A percentile compares a stretch with the other conserved stretches of the same genome.
Conservation (phyloP, 2,329 filamentous ascomycete species). For the Chaetomium sp. region DNA sequence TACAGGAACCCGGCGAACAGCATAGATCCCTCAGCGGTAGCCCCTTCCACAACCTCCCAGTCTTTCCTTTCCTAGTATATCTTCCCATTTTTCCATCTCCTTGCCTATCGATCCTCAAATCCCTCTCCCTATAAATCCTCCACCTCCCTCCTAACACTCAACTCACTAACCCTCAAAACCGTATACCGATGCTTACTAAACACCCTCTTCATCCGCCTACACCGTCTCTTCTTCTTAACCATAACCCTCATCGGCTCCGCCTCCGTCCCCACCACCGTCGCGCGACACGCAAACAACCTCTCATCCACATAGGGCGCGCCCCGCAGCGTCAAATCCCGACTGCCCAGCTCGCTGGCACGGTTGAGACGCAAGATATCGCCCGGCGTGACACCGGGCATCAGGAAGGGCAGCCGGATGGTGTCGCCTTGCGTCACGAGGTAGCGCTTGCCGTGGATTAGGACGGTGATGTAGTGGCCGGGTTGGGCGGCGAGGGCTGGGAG, state of each 20-base stretch:
- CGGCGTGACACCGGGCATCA: conserved; percentile 66
- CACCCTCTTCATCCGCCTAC: conserved; percentile 65
- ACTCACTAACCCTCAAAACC: conserved; percentile 73
- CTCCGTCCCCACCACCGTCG: conserved; percentile 78
- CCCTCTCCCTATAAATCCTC: not conserved
- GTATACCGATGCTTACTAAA: conserved; percentile 91
- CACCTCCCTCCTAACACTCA: conserved; percentile 51
- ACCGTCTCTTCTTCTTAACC: conserved; percentile 75
- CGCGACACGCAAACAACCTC: conserved; percentile 75
- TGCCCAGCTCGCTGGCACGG: conserved; percentile 74
- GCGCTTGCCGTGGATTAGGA: conserved; percentile 71
- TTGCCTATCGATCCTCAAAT: not conserved
- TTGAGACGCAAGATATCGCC: conserved; percentile 86
- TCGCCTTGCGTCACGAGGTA: conserved; percentile 77
- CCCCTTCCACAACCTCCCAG: too few relatives aligned
- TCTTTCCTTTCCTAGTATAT: too few relatives aligned
- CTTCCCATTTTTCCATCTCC: too few relatives aligned
- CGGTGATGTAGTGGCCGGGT: conserved; percentile 68
- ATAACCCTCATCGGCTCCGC: conserved; percentile 69
- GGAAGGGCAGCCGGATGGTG: conserved; percentile 69
- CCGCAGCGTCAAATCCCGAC: conserved; percentile 83
- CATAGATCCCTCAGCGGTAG: too few relatives aligned
- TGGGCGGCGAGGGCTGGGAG: conserved; percentile 68
- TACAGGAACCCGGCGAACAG: too few relatives aligned
- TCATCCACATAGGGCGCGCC: conserved; percentile 78